phyloP scores from a whole-genome alignment of 805 yeast species.

The Ogataea corticis region DNA sequence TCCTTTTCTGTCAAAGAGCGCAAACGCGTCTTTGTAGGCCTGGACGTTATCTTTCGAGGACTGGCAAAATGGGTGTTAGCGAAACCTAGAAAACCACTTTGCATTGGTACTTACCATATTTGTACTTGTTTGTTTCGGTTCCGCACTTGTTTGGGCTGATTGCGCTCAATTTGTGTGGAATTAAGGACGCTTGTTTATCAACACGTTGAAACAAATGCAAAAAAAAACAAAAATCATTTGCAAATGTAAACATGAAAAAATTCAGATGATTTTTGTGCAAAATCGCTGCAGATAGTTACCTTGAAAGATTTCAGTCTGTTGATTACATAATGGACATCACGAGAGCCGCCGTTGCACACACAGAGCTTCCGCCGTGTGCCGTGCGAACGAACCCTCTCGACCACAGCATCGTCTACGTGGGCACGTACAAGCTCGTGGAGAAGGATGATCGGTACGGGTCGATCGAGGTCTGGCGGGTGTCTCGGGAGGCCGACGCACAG shows the following conservation, averaged over 20 bases:
- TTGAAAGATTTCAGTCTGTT: too few relatives aligned
- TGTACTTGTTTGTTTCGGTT: not conserved
- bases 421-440: slow-evolving; percentile 76
- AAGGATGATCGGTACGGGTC: slow-evolving; percentile 66
- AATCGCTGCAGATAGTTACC: too few relatives aligned
- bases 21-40: slow-evolving; percentile 86
- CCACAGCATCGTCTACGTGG: slow-evolving; percentile 53
- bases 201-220: not conserved
- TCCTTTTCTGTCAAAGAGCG: slow-evolving; percentile 94
- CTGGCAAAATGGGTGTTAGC: slow-evolving; percentile 1
- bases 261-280: too few relatives aligned
- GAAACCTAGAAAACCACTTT: not conserved
- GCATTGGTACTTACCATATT: not conserved
- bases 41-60: slow-evolving; percentile 29
- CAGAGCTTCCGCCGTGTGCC: slow-evolving; percentile 83
- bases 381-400: slow-evolving; percentile 59
- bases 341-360: slow-evolving; percentile 35
- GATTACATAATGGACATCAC: slow-evolving; percentile 5
- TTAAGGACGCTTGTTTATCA: not conserved
- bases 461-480: slow-evolving; percentile 40
- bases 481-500: slow-evolving; percentile 1
- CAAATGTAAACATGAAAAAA: not conserved
- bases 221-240: too few relatives aligned
- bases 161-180: not conserved
- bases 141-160: not conserved